phyloP scores from a whole-genome alignment of 2,329 filamentous ascomycete species.

The Neospermospora avenae region DNA sequence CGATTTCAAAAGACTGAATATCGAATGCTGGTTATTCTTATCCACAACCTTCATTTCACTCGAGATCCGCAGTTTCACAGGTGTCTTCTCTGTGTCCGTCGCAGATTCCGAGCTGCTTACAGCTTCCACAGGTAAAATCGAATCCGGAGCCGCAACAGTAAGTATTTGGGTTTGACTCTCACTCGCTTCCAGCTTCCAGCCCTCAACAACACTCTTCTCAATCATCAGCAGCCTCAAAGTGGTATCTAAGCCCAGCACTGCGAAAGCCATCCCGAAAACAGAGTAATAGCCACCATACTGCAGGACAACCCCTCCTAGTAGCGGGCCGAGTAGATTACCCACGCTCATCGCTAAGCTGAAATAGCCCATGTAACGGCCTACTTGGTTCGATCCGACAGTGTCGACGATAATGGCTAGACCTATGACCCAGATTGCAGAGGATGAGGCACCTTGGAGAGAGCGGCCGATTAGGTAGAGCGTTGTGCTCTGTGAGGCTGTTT shows the following conservation, averaged over 20 bases:
- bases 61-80: not conserved
- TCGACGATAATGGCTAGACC: conserved; percentile 68
- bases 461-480: conserved; percentile 60
- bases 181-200: conserved; percentile 19
- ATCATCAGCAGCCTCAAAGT: conserved; percentile 51
- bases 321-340: conserved; percentile 52
- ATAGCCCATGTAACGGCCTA: conserved; percentile 60
- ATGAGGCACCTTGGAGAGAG: conserved; percentile 64
- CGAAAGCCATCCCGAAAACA: conserved; percentile 56
- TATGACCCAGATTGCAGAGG: conserved; percentile 69
- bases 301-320: conserved; percentile 18
- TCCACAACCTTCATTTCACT: not conserved
- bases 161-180: not conserved
- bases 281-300: conserved; percentile 51
- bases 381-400: conserved; percentile 57
- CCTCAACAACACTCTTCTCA: conserved; percentile 49
- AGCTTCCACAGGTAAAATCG: not conserved
- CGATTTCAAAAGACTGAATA: not conserved
- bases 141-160: not conserved
- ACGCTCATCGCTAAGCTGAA: conserved; percentile 56
- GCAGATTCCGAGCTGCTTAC: not conserved
- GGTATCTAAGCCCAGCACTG: conserved; percentile 50
- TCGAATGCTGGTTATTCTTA: not conserved
- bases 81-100: not conserved
- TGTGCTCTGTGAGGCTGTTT: conserved; percentile 61